Evolutionary conservation across 495 filamentous ascomycete species (phyloP).

Genomic region (Aspergillus sclerotioniger): DNA sequence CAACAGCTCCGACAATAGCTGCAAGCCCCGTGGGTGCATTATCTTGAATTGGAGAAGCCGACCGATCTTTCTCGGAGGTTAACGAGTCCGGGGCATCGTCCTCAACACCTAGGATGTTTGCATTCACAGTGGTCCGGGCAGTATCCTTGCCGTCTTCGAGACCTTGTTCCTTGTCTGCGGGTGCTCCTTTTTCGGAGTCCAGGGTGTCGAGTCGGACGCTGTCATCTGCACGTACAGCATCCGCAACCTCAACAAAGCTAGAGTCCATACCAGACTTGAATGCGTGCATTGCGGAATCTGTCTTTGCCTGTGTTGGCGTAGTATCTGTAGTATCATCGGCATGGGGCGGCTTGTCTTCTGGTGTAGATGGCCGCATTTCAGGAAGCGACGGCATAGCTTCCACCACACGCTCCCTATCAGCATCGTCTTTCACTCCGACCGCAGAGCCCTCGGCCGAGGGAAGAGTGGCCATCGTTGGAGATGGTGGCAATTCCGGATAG

Average conservation of each 20-base stretch:
- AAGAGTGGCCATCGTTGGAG: conserved; percentile 26
- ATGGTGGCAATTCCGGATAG: conserved; percentile 28
- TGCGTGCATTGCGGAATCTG: conserved; percentile 3
- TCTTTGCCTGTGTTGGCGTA: conserved; percentile 24
- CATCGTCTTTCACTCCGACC: conserved; percentile 23
- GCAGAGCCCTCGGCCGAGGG: conserved; percentile 41
- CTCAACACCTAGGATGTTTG: neutral
- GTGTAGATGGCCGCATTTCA: conserved; percentile 16
- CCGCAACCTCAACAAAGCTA: conserved; percentile 28
- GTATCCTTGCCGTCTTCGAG: conserved; percentile 6
- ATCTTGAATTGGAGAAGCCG: neutral
- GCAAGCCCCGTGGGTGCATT: neutral
- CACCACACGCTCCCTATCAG: conserved; percentile 14
- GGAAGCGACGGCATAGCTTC: conserved; percentile 14
- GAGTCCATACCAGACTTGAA: conserved; percentile 8
- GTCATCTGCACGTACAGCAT: conserved; percentile 13
- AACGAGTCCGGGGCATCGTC: too few relatives aligned
- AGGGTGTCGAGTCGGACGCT: neutral
- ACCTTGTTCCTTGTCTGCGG: neutral
- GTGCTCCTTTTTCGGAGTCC: neutral
- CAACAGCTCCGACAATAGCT: neutral
- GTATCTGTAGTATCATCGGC: conserved; percentile 10
- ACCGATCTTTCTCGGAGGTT: neutral
- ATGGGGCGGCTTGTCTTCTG: conserved; percentile 8
- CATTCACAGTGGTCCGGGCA: neutral